These are phyloP conservation scores for Sistotremastrum suecicum DNA, from an alignment of 768 basidiomycete genomes.

Conservation along the genomic window DNA sequence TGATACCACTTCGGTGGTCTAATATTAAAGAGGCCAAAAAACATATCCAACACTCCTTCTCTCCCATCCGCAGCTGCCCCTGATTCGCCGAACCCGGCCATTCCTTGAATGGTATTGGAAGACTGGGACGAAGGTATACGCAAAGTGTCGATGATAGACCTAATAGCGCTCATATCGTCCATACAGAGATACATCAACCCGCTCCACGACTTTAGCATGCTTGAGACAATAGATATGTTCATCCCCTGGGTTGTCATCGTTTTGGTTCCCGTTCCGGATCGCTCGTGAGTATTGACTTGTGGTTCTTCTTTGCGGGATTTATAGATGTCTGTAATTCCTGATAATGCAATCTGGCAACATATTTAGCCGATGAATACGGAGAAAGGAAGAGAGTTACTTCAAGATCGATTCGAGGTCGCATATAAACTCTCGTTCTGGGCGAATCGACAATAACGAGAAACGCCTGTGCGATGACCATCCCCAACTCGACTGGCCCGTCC, in stretches of 20 bases:
- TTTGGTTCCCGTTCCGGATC: neutral
- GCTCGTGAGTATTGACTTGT: neutral
- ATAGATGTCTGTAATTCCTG: constrained; percentile 86
- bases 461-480: constrained; percentile 60
- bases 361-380: neutral
- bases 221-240: too few relatives aligned
- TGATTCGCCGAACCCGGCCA: neutral
- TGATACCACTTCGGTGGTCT: constrained; percentile 88
- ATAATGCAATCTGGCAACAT: constrained; percentile 56
- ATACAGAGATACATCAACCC: constrained; percentile 92
- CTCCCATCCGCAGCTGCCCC: constrained; percentile 23
- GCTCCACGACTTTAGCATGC: constrained; percentile 3
- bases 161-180: constrained; percentile 75
- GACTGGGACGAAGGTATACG: constrained; percentile 53
- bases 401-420: constrained; percentile 73
- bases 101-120: too few relatives aligned
- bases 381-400: constrained; percentile 41
- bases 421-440: constrained; percentile 64
- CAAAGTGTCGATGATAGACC: constrained; percentile 71
- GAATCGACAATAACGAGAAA: constrained; percentile 79
- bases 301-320: constrained; percentile 12
- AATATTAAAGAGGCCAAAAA: constrained; percentile 87
- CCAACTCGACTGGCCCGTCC: constrained; percentile 80
- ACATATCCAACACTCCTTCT: constrained; percentile 85
- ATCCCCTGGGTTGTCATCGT: too few relatives aligned